phyloP scores from a whole-genome alignment of 2,329 filamentous ascomycete species.

The Monosporascus sp. region DNA sequence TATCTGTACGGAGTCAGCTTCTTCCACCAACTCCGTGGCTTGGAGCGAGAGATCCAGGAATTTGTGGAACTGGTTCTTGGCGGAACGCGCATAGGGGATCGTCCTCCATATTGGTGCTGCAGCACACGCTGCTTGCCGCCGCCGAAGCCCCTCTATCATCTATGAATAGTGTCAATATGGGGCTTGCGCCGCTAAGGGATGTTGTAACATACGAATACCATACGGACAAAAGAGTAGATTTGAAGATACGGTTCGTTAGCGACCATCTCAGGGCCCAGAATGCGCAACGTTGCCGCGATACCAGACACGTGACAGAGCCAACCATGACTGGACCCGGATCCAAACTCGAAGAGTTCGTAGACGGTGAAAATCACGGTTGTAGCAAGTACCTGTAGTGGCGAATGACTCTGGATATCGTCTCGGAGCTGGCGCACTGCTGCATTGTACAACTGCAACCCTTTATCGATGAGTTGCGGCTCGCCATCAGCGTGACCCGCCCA shows the following conservation, averaged over 20 bases:
- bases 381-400: conserved; percentile 10
- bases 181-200: not conserved
- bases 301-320: conserved; percentile 14
- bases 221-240: conserved; percentile 13
- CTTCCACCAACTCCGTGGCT: conserved; percentile 9
- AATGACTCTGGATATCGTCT: conserved; percentile 5
- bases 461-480: conserved; percentile 8
- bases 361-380: conserved; percentile 11
- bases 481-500: conserved; percentile 12
- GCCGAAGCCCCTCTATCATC: conserved; percentile 11
- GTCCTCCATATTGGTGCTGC: conserved; percentile 9
- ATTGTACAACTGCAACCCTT: conserved; percentile 15
- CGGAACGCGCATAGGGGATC: conserved; percentile 6
- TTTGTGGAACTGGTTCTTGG: conserved; percentile 11
- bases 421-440: conserved; percentile 13
- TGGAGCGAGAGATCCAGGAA: conserved; percentile 12
- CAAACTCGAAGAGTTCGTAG: conserved; percentile 17
- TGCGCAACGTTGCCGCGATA: conserved; percentile 9
- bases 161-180: not conserved
- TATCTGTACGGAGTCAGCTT: conserved; percentile 6
- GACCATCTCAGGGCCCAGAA: conserved; percentile 12
- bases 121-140: conserved; percentile 9
- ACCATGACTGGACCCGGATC: conserved; percentile 10
- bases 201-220: conserved; percentile 10
- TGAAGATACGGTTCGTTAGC: conserved; percentile 9